phyloP scores from a whole-genome alignment of 306 rosid species.

The Neltuma alba region DNA sequence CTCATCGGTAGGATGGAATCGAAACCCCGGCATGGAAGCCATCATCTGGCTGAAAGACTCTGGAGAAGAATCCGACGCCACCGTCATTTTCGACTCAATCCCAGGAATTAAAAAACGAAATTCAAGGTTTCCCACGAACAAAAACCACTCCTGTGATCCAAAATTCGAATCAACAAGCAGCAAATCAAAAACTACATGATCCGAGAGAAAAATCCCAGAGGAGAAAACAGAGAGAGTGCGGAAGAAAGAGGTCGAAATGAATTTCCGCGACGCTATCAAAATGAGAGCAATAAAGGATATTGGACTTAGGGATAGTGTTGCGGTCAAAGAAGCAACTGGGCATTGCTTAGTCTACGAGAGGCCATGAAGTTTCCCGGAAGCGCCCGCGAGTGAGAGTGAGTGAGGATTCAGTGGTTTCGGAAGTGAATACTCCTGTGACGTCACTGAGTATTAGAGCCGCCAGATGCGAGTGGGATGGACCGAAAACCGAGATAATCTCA shows the following conservation, averaged over 20 bases:
- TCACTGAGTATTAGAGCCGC: neutral
- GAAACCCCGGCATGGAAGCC: conserved; percentile 88
- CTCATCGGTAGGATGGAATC: conserved; percentile 95
- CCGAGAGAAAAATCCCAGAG: neutral
- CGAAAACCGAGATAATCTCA: neutral
- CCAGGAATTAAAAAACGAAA: neutral
- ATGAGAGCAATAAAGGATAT: neutral
- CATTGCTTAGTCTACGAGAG: neutral
- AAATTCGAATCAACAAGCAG: neutral
- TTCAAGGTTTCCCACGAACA: neutral
- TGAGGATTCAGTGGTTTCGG: conserved; percentile 13
- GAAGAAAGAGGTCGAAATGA: neutral
- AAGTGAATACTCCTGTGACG: conserved; percentile 3
- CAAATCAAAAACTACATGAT: conserved; percentile 2
- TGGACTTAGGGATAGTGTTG: conserved; percentile 27
- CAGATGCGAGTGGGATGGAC: neutral
- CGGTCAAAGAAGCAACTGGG: conserved; percentile 54
- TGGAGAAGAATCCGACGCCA: conserved; percentile 38
- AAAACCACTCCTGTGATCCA: conserved; percentile 2
- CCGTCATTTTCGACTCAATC: conserved; percentile 45
- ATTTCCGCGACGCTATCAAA: neutral
- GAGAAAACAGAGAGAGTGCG: conserved; percentile 33
- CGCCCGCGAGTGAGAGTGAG: neutral
- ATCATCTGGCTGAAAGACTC: conserved; percentile 47
- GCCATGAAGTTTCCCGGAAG: conserved; percentile 34